These are phyloP conservation scores for Lasiodiplodia citricola DNA, from an alignment of 2,329 filamentous ascomycete species.

Conservation along the genomic window DNA sequence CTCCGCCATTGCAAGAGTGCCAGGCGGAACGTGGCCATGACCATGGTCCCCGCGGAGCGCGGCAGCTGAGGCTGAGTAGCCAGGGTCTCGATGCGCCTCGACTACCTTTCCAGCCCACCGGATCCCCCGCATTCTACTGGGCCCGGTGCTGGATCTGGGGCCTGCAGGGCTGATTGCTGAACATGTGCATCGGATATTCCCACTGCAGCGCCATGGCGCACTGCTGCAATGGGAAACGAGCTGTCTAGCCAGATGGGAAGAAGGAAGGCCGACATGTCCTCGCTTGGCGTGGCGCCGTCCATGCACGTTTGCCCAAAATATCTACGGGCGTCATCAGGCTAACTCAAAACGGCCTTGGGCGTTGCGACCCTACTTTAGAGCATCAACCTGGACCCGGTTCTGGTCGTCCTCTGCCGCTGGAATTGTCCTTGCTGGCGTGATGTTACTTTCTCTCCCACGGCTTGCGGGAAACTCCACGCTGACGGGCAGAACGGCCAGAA, in stretches of 20 bases:
- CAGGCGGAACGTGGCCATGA: neutral
- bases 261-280: neutral
- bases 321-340: neutral
- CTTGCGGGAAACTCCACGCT: neutral
- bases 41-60: neutral
- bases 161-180: constrained; percentile 2
- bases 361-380: constrained; percentile 4
- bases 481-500: neutral
- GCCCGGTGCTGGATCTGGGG: neutral
- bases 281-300: constrained; percentile 2
- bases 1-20: neutral
- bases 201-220: neutral
- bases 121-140: constrained; percentile 4
- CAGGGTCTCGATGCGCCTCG: constrained; percentile 11
- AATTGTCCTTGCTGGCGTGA: neutral
- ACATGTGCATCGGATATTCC: constrained; percentile 9
- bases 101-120: neutral
- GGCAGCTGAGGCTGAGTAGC: constrained; percentile 1
- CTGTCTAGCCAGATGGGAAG: neutral
- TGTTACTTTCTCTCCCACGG: neutral
- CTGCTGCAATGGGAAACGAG: neutral
- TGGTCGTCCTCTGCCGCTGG: neutral
- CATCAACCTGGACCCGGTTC: neutral
- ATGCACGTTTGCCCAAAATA: neutral
- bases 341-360: neutral